phyloP scores from a whole-genome alignment of 2,329 filamentous ascomycete genomes.

The Gremmenia infestans region DNA sequence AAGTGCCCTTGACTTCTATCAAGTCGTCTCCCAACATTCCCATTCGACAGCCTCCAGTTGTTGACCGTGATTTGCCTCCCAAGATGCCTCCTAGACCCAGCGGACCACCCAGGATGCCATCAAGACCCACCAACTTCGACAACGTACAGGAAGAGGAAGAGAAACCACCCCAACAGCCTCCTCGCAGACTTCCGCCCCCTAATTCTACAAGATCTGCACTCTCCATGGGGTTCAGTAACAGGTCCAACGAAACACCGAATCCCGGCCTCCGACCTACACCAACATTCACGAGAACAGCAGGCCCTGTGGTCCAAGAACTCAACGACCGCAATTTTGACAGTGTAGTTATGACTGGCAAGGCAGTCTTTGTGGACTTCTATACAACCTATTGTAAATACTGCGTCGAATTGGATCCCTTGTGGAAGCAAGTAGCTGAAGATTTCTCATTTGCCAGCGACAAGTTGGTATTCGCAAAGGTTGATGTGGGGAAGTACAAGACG shows the following conservation, averaged over 20 bases:
- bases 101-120: slow-evolving; percentile 47
- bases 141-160: slow-evolving; percentile 21
- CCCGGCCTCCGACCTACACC: slow-evolving; percentile 14
- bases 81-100: slow-evolving; percentile 27
- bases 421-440: slow-evolving; percentile 77
- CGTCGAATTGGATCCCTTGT: slow-evolving; percentile 83
- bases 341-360: slow-evolving; percentile 84
- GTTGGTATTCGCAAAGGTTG: slow-evolving; percentile 87
- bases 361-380: slow-evolving; percentile 94
- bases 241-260: slow-evolving; percentile 19
- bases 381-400: slow-evolving; percentile 98
- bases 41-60: slow-evolving; percentile 16
- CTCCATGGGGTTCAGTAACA: slow-evolving; percentile 26
- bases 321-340: slow-evolving; percentile 84
- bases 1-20: slow-evolving; percentile 34
- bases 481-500: slow-evolving; percentile 78
- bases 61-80: slow-evolving; percentile 22
- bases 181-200: slow-evolving; percentile 23
- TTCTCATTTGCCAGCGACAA: slow-evolving; percentile 65
- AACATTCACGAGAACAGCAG: slow-evolving; percentile 5
- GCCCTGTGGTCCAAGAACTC: slow-evolving; percentile 66
- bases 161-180: slow-evolving; percentile 16
- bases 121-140: slow-evolving; percentile 35
- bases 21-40: slow-evolving; percentile 37
- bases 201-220: slow-evolving; percentile 17